These are phyloP conservation scores for Boletus patriciae DNA, from an alignment of 768 basidiomycete species.

Conservation along the genomic window DNA sequence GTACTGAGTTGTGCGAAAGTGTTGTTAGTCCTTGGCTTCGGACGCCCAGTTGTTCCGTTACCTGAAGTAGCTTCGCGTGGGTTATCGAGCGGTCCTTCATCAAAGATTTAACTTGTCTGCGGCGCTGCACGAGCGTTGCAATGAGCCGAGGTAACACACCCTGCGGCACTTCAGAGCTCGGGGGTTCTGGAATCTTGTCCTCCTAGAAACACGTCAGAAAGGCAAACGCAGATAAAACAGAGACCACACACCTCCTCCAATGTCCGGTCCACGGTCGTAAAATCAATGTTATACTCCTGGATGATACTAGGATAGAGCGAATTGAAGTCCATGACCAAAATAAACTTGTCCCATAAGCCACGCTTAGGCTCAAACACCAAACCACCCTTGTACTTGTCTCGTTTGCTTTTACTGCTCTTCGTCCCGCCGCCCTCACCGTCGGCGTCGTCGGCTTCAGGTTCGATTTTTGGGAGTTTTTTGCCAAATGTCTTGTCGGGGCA, in stretches of 20 bases:
- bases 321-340: conserved; percentile 99
- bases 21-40: neutral
- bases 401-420: conserved; percentile 63
- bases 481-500: conserved; percentile 93
- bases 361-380: conserved; percentile 96
- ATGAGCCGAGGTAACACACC: conserved; percentile 97
- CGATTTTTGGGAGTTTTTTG: conserved; percentile 61
- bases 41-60: conserved; percentile 30
- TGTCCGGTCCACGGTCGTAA: conserved; percentile 85
- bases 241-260: conserved; percentile 50
- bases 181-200: conserved; percentile 90
- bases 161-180: conserved; percentile 63
- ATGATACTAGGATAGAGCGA: conserved; percentile 99
- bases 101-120: conserved; percentile 84
- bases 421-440: conserved; percentile 44
- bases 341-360: conserved; percentile 93
- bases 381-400: conserved; percentile 98
- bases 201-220: conserved; percentile 34
- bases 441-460: conserved; percentile 54
- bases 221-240: neutral
- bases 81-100: conserved; percentile 87
- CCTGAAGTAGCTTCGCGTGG: conserved; percentile 80
- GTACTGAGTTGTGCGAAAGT: conserved; percentile 50
- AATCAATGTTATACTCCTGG: conserved; percentile 99
- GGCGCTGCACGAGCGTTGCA: conserved; percentile 89